Base-by-base conservation (phyloP, 192 early-diverging fungal species). In the Mortierella claussenii region DNA sequence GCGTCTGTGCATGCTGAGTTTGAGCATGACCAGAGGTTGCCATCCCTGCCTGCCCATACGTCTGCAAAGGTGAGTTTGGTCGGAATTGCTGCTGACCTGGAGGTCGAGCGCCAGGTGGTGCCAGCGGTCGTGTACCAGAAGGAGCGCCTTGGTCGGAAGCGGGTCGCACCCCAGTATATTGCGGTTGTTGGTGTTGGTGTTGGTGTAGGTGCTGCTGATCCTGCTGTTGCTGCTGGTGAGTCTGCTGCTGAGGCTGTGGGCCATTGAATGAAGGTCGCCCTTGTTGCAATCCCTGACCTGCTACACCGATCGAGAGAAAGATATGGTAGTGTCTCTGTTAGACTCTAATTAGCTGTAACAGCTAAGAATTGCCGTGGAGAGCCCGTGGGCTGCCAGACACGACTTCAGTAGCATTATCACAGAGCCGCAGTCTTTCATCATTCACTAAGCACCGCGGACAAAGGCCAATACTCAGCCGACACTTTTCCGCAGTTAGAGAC, bases 181-280 rank as follows among this genome's bases (percentile, higher is more conserved):
- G 63, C 33, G 65, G 70, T 30, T 74, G 69, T 4, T 75, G 69
- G 0, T 40, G 55, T 34, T 54, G 62, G 37, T n/a, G n/a, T n/a
- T n/a, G n/a, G n/a, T n/a, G n/a, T n/a, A n/a, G n/a, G n/a, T n/a
- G n/a, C n/a, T n/a, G n/a, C n/a, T n/a, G n/a, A n/a, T n/a, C n/a
- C 30, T 62, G 60, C 33, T 59, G 59, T 12, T 32, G 60, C 21
- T 63, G 48, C 28, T 63, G 60, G 12, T 52, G 17, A 42, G 18
- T 18, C 27, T 60, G 68, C 15, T 30, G 50, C 18, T 45, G 49
- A 27, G 45, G 57, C 32, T 26, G 47, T 33, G 50, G 8, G 34
- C 63, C 62, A 53, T 55, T 58, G 49, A 53, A 32, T 13, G 54
- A 47, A 1, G 54, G 65, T 52, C 55, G 45, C 18, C 46, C 45